Evolutionary conservation across 1,139 yeast species (phyloP).

Genomic region (Hemisphaericaspora xylanilytica): DNA sequence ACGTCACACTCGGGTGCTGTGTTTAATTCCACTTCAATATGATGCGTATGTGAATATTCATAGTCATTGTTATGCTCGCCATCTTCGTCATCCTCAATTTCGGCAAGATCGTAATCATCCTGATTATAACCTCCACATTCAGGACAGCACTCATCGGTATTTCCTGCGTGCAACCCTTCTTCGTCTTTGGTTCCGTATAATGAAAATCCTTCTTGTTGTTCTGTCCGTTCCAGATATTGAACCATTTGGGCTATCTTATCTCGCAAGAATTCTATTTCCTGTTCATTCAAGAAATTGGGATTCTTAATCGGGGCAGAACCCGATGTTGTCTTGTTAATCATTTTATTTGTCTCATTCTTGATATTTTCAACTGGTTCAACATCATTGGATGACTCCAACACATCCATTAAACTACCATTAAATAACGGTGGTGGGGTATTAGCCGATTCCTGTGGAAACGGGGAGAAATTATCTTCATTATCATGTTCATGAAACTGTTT

Average conservation of each 20-base stretch:
- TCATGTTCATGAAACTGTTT: constrained; percentile 25
- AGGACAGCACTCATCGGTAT: constrained; percentile 21
- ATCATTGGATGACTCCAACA: constrained; percentile 26
- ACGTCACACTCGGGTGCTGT: constrained; percentile 32
- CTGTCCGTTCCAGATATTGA: constrained; percentile 9
- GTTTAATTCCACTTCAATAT: constrained; percentile 44
- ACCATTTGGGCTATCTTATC: constrained; percentile 28
- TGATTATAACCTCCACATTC: constrained; percentile 19
- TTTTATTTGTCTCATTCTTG: too few species aligned
- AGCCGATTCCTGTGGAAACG: constrained; percentile 27
- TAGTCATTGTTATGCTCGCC: too few species aligned
- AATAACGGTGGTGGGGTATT: constrained; percentile 23
- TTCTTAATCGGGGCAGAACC: constrained; percentile 8
- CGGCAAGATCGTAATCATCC: constrained; percentile 42
- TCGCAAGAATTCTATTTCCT: constrained; percentile 34
- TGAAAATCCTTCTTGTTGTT: constrained; percentile 29
- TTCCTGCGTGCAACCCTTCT: constrained; percentile 37
- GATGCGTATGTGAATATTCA: constrained; percentile 34
- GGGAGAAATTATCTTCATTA: constrained; percentile 25
- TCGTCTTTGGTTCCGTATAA: constrained; percentile 44
- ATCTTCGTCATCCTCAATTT: constrained; percentile 25
- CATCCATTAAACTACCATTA: constrained; percentile 32
- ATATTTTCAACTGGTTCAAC: neutral
- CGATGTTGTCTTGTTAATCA: too few species aligned
- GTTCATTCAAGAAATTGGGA: constrained; percentile 25